Evolutionary conservation across 2,329 filamentous ascomycete species (phyloP).

Genomic region (Xylariaceae sp.): DNA sequence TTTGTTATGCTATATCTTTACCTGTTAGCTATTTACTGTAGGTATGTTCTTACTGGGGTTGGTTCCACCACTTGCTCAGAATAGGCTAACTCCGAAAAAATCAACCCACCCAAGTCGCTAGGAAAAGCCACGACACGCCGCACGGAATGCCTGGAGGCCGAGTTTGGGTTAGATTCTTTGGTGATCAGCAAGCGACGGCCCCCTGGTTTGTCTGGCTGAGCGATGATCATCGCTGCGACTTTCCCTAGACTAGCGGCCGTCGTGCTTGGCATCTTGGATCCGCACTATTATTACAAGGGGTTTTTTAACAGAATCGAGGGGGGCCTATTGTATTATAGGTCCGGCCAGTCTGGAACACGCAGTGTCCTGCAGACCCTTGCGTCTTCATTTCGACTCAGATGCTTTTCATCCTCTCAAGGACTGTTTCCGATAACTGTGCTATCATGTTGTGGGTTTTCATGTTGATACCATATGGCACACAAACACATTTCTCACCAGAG

Average conservation of each 20-base stretch:
- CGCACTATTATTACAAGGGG: conserved; percentile 16
- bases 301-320: conserved; percentile 6
- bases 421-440: conserved; percentile 15
- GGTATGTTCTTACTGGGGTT: background rate
- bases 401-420: conserved; percentile 2
- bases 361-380: conserved; percentile 28
- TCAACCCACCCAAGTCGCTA: conserved; percentile 5
- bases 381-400: conserved; percentile 25
- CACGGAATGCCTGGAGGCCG: background rate
- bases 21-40: too few relatives aligned
- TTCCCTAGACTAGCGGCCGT: conserved; percentile 22
- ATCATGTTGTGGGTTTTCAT: background rate
- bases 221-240: conserved; percentile 19
- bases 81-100: conserved; percentile 10
- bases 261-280: conserved; percentile 20
- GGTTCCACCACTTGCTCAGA: background rate
- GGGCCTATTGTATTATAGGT: conserved; percentile 10
- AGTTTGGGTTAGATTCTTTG: conserved; percentile 8
- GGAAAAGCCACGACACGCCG: conserved; percentile 3
- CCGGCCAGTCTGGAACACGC: conserved; percentile 23
- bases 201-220: conserved; percentile 19
- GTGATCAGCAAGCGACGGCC: conserved; percentile 17
- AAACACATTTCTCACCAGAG: too few relatives aligned
- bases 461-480: too few relatives aligned
- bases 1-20: too few relatives aligned